Evolutionary conservation across 2,329 filamentous ascomycete species (phyloP), one percentile per base, ranked within the genome.

Genomic region (Pyricularia sp.): DNA sequence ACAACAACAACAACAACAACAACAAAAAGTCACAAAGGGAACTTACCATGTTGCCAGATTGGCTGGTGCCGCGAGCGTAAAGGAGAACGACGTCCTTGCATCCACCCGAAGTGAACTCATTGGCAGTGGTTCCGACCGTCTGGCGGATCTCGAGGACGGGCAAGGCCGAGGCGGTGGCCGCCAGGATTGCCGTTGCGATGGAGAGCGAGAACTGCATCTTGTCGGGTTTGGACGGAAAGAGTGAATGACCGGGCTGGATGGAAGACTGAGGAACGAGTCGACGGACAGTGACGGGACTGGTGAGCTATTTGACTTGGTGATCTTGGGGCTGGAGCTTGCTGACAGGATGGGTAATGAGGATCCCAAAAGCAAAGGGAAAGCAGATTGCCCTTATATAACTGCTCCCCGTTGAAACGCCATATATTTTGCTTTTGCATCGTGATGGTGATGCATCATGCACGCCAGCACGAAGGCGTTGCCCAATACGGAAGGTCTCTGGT

Each of bases 81-180:
- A 62, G 13, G n/a, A 62, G 60, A 7, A 62, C 60, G 9, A 62
- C 35, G 24, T 62, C 60, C 33, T 28, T 62, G 60, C 60, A 62
- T 8, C n/a, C n/a, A 33, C 60, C 60, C 6, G 35, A 16, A 5
- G 24, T 33, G 60, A 44, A 62, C 31, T 62, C 60, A 13, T 62
- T 62, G 31, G 60, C 60, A 4, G 31, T 40, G n/a, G 33, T 62
- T 4, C 60, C 60, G 10, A 62, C 31, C 4, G 31, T 44, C 33
- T 62, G 60, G 33, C 60, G 60, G n/a, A 33, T 10, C 60, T 40
- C n/a, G 3, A 60, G 30, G 22, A 62, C 5, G 61, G 61, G 61
- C 35, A 40, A 28, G 35, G 61, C 61, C 61, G 35, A 62, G 22
- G 61, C 22, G 61, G 22, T 44, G 61, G 33, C 22, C 8, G 33